Evolutionary conservation across 1,284 basidiomycete genomes (phyloP).

Genomic region (Fomitopsis palustris): DNA sequence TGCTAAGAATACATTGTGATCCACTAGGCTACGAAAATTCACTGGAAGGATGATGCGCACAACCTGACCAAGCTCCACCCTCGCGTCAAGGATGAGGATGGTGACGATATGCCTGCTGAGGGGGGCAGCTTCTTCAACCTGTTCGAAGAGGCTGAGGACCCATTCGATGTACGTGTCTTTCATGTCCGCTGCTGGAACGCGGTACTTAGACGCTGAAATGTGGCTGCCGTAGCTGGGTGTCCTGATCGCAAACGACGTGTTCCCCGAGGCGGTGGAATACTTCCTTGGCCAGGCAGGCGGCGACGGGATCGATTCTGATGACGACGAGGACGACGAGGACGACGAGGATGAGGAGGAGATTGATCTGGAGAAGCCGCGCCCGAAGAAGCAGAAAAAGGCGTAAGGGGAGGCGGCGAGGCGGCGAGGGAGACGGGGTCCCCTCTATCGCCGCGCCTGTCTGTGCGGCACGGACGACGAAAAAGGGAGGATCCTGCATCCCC

Average conservation of each 20-base stretch:
- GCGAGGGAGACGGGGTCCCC: not conserved
- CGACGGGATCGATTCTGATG: constrained; percentile 59
- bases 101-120: constrained; percentile 57
- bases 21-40: constrained; percentile 58
- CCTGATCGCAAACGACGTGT: constrained; percentile 70
- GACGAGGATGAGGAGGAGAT: constrained; percentile 77
- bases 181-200: not conserved
- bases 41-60: constrained; percentile 80
- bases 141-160: constrained; percentile 67
- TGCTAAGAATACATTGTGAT: not conserved
- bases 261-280: constrained; percentile 73
- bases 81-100: constrained; percentile 53
- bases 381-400: constrained; percentile 65
- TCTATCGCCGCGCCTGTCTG: not conserved
- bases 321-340: constrained; percentile 58
- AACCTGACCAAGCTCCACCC: constrained; percentile 78
- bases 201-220: constrained; percentile 6
- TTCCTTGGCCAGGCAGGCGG: constrained; percentile 64
- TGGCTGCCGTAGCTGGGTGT: constrained; percentile 54
- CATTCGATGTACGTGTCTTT: constrained; percentile 55
- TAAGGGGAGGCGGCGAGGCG: constrained; percentile 29
- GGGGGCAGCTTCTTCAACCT: constrained; percentile 87
- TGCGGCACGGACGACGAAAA: not conserved
- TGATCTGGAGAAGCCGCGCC: constrained; percentile 74
- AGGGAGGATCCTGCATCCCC: not conserved